Conservation (phyloP, 83 land plant genomes). For the Thuja plicata region DNA sequence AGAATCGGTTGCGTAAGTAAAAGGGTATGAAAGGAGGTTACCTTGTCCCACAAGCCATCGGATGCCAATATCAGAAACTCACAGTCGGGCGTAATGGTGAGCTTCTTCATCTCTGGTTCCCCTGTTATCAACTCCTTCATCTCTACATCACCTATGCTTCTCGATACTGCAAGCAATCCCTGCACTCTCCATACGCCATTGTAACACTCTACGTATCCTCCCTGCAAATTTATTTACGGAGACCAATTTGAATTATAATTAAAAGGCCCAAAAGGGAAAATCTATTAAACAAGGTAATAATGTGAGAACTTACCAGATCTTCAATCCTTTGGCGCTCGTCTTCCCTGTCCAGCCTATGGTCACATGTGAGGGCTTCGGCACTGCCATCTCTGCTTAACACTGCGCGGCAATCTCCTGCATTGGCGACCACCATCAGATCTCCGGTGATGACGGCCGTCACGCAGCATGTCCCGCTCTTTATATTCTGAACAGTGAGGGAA, state of each 20-base stretch:
- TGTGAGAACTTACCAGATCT: slow-evolving; percentile 21
- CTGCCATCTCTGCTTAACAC: slow-evolving; percentile 49
- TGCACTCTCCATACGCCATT: slow-evolving; percentile 67
- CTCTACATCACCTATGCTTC: slow-evolving; percentile 64
- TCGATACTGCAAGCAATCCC: slow-evolving; percentile 61
- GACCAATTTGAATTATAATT: too few relatives aligned
- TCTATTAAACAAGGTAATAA: too few relatives aligned
- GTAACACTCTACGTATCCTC: slow-evolving; percentile 63
- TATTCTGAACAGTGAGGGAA: slow-evolving; percentile 9
- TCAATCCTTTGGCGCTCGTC: slow-evolving; percentile 57
- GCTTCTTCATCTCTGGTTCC: slow-evolving; percentile 24
- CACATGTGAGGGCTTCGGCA: slow-evolving; percentile 48
- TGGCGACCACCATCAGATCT: slow-evolving; percentile 51
- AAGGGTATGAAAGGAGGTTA: too few relatives aligned
- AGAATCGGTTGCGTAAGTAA: not conserved
- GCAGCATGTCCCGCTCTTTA: slow-evolving; percentile 48
- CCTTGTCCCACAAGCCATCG: slow-evolving; percentile 77
- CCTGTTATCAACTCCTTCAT: slow-evolving; percentile 63
- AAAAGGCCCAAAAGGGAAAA: too few relatives aligned
- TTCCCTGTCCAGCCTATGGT: slow-evolving; percentile 44
- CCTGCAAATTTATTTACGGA: slow-evolving; percentile 14
- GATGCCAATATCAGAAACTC: slow-evolving; percentile 78
- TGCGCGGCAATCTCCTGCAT: slow-evolving; percentile 70
- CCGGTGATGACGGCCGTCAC: slow-evolving; percentile 47
- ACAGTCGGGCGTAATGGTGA: not conserved